Evolutionary conservation across 2,329 filamentous ascomycete species (phyloP), one percentile per base, ranked within the genome.

Genomic region (Stromatinia cepivora): DNA sequence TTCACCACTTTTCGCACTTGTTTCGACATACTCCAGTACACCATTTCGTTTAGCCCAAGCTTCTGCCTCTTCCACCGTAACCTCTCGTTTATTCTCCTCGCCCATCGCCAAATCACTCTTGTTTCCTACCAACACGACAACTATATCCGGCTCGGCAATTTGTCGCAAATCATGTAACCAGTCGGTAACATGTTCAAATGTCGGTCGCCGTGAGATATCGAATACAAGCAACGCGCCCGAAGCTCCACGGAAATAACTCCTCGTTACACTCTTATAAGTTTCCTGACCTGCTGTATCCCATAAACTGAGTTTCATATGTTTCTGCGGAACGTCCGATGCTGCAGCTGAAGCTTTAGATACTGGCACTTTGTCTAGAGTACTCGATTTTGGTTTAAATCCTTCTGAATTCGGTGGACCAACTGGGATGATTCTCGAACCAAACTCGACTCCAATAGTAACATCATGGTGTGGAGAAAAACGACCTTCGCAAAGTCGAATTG

Each of bases 261-360:
- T 86, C 11, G 94, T 98, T 70, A 98, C 95, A 57, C 91, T 94
- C 80, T 97, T 97, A 84, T 98, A 98, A 17, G 93, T 97, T 83
- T 98, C 94, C 80, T 98, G 94, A 36, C 94, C 94, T 22, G 94
- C 94, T 0, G 94, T 98, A 79, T 97, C 94, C 94, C 94, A 98
- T 15, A 98, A 84, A 57, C 90, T 93, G 7, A 97, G 86, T 81
- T 97, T 97, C 93, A 97, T 97, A 82, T 94, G 90, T 77, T 88
- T 90, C 79, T 90, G 88, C 15, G 81, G 85, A n/a, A 87, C 86
- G 20, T 85, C 82, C 25, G 86, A 86, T 6, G 88, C 82, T 58
- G 86, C 85, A 52, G 77, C 77, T 13, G 78, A 74, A 36, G 75
- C 67, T 67, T 75, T 72, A 64, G 77, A 72, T 74, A 72, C 69